Percentiles rank a stretch among this genome's conserved stretches.
These are phyloP conservation scores for Malus hybrid DNA, from an alignment of 331 rosid species.

Conservation along the genomic window DNA sequence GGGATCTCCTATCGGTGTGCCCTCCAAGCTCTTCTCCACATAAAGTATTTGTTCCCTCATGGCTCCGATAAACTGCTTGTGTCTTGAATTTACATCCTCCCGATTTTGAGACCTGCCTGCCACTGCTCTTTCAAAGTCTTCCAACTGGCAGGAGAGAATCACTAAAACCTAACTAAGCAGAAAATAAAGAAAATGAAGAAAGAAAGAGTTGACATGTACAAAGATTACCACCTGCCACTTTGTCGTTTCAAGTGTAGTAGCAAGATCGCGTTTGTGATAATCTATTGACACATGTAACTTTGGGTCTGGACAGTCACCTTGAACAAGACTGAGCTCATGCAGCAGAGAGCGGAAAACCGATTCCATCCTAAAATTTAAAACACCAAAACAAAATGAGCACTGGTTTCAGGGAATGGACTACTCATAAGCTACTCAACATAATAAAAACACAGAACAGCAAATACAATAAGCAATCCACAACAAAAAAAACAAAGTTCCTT, in stretches of 20 bases:
- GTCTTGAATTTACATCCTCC: slow-evolving; percentile 23
- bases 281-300: slow-evolving; percentile 18
- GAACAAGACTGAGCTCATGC: slow-evolving; percentile 26
- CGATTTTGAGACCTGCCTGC: slow-evolving; percentile 13
- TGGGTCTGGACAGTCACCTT: slow-evolving; percentile 17
- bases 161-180: neutral
- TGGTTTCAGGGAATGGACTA: neutral
- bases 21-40: slow-evolving; percentile 28
- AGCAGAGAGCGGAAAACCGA: slow-evolving; percentile 23
- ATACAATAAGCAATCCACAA: neutral
- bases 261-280: slow-evolving; percentile 35
- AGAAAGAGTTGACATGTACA: neutral
- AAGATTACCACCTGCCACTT: slow-evolving; percentile 34
- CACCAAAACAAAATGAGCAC: neutral
- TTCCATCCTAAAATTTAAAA: slow-evolving; percentile 25
- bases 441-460: neutral
- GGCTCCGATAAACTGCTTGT: slow-evolving; percentile 27
- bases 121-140: slow-evolving; percentile 38
- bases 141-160: slow-evolving; percentile 23
- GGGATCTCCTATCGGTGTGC: slow-evolving; percentile 9
- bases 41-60: slow-evolving; percentile 27
- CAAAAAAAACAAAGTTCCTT: neutral
- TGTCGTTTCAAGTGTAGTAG: slow-evolving; percentile 26
- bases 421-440: neutral
- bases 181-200: neutral